phyloP scores from a whole-genome alignment of 2,329 filamentous ascomycete species.

The Rhexocercosporidium sp. region DNA sequence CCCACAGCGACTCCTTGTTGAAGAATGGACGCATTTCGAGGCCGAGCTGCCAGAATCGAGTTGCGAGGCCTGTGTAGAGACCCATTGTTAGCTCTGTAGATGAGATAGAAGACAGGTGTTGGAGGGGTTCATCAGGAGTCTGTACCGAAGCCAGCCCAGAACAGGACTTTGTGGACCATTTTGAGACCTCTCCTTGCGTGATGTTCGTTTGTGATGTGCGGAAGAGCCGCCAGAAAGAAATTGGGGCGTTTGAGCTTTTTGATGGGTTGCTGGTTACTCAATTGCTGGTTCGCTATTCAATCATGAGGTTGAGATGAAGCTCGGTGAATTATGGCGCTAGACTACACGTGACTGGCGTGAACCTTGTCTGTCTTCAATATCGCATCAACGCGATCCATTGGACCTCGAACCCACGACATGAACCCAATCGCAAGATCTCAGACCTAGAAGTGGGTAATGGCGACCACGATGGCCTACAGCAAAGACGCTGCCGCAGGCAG shows the following conservation, averaged over 20 bases:
- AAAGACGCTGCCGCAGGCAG: conserved; percentile 31
- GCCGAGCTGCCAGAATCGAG: conserved; percentile 94
- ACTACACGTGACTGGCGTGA: neutral
- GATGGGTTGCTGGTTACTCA: conserved; percentile 19
- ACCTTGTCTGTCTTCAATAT: neutral
- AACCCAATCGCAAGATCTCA: neutral
- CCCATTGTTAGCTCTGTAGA: conserved; percentile 31
- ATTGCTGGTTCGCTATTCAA: conserved; percentile 15
- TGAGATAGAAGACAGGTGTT: conserved; percentile 16
- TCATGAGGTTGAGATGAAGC: conserved; percentile 16
- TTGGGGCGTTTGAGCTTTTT: conserved; percentile 9
- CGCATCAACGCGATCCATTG: neutral
- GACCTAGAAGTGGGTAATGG: conserved; percentile 21
- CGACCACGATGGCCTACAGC: conserved; percentile 28
- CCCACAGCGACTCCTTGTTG: conserved; percentile 83
- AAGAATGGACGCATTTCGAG: conserved; percentile 98
- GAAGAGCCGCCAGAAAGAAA: neutral
- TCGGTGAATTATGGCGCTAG: conserved; percentile 2
- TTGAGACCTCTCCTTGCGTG: conserved; percentile 19
- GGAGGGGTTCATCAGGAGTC: conserved; percentile 38
- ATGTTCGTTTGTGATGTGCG: neutral
- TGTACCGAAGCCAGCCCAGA: conserved; percentile 93
- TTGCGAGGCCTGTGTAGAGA: conserved; percentile 73
- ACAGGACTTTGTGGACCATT: conserved; percentile 64
- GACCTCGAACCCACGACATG: neutral